A percentile compares a stretch with the other conserved stretches of the same genome.
phyloP scores from a whole-genome alignment of 176 grass and related monocot species.

The Lolium perenne region DNA sequence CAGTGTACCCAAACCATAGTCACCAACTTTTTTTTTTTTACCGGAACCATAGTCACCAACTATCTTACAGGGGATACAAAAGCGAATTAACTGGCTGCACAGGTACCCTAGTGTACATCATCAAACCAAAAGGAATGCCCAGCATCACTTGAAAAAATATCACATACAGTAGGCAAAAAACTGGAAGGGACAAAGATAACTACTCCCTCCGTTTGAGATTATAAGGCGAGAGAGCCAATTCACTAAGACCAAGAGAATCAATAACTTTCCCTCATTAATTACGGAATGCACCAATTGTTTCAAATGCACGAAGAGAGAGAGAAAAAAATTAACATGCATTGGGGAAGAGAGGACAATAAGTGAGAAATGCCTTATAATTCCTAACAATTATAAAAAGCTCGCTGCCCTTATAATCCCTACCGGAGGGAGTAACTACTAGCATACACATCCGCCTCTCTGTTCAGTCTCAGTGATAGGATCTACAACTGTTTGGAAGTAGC shows the following conservation, averaged over 20 bases:
- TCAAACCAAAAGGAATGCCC: constrained; percentile 44
- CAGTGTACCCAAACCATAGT: constrained; percentile 29
- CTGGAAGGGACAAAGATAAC: constrained; percentile 22
- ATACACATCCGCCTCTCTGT: constrained; percentile 84
- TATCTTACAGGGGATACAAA: constrained; percentile 49
- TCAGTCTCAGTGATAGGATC: constrained; percentile 63
- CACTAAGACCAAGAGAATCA: too few relatives aligned
- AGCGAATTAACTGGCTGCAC: constrained; percentile 14
- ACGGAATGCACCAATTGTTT: too few relatives aligned
- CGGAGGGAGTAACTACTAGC: constrained; percentile 52
- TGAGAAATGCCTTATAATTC: too few relatives aligned
- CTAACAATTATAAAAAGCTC: too few relatives aligned
- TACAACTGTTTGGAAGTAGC: constrained; percentile 75
- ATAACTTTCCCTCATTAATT: too few relatives aligned
- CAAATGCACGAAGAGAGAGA: too few relatives aligned
- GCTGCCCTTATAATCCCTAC: too few relatives aligned
- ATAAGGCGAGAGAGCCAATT: too few relatives aligned
- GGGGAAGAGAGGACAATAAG: too few relatives aligned
- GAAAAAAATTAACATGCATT: too few relatives aligned
- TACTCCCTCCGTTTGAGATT: too few relatives aligned
- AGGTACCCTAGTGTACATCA: constrained; percentile 43
- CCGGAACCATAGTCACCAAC: constrained; percentile 20
- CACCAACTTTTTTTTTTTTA: too few relatives aligned
- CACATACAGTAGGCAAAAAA: constrained; percentile 47
- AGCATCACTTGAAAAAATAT: constrained; percentile 52